Conservation (phyloP, 2,329 filamentous ascomycete species). For the Ophiostoma piceae region DNA sequence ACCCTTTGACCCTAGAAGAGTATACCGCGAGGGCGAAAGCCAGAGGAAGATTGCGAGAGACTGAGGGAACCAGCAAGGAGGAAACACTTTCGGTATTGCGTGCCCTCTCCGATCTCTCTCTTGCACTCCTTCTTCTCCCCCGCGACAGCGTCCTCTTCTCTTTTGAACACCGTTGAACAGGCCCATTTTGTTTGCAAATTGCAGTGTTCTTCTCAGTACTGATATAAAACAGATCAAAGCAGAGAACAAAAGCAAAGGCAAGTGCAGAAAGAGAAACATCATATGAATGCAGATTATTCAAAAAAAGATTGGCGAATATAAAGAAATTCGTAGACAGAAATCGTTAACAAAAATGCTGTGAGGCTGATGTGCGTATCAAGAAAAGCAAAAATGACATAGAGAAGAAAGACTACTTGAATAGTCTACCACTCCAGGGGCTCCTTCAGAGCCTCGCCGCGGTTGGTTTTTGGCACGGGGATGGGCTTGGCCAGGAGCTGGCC, state of each 20-base stretch:
- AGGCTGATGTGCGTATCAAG: neutral
- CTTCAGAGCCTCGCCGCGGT: slow-evolving; percentile 73
- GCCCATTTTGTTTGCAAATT: slow-evolving; percentile 6
- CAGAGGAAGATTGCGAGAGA: slow-evolving; percentile 11
- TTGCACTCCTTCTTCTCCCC: neutral
- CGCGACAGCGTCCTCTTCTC: neutral
- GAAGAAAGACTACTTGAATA: neutral
- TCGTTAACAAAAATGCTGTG: neutral
- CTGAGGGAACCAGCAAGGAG: neutral
- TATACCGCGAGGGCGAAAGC: neutral
- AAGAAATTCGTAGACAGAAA: neutral
- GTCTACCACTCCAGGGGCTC: slow-evolving; percentile 84
- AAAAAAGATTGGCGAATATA: neutral
- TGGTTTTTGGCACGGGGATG: slow-evolving; percentile 76
- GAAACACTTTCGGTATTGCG: slow-evolving; percentile 15
- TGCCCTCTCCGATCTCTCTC: slow-evolving; percentile 3
- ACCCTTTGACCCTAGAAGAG: neutral
- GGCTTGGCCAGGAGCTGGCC: slow-evolving; percentile 54
- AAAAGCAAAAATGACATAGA: neutral
- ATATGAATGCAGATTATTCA: neutral
- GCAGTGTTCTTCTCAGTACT: neutral
- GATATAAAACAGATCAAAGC: neutral
- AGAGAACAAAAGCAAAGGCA: slow-evolving; percentile 1
- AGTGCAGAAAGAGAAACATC: slow-evolving; percentile 23
- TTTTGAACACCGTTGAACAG: slow-evolving; percentile 9